Evolutionary conservation across 306 rosid species (phyloP).

Genomic region (Dalbergia cultrata): DNA sequence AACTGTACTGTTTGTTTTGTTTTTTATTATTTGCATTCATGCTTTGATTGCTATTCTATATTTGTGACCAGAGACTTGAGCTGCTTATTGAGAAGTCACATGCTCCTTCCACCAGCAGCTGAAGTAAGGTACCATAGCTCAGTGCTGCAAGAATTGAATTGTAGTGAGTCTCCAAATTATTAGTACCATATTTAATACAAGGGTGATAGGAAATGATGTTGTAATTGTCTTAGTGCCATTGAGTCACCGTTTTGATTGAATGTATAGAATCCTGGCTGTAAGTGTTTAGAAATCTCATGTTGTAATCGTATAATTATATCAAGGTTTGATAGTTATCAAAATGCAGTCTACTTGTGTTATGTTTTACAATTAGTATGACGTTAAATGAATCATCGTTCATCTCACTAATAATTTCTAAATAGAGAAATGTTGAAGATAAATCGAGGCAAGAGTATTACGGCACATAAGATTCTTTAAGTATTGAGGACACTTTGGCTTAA

Average conservation of each 20-base stretch:
- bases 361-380: no score
- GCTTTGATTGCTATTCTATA: background rate
- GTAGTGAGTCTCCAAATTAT: conserved; percentile 28
- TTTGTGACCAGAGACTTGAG: conserved; percentile 73
- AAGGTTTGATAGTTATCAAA: no score
- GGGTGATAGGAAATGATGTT: conserved; percentile 31
- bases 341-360: no score
- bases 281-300: conserved; percentile 7
- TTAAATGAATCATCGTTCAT: no score
- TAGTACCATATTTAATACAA: conserved; percentile 26
- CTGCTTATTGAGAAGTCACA: conserved; percentile 65
- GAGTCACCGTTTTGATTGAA: conserved; percentile 34
- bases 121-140: conserved; percentile 33
- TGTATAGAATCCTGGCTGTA: conserved; percentile 23
- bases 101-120: conserved; percentile 47
- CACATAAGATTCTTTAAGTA: no score
- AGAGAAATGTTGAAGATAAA: no score
- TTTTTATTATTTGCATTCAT: conserved; percentile 20
- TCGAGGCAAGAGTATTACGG: no score
- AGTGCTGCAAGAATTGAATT: conserved; percentile 20
- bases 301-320: background rate
- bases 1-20: conserved; percentile 27
- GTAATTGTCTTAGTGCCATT: conserved; percentile 11
- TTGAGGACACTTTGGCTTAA: no score
- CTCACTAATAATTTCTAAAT: no score